Percentiles rank a stretch among this genome's conserved stretches.
phyloP scores from a whole-genome alignment of 768 basidiomycete genomes.

The Lenzites betulinus region DNA sequence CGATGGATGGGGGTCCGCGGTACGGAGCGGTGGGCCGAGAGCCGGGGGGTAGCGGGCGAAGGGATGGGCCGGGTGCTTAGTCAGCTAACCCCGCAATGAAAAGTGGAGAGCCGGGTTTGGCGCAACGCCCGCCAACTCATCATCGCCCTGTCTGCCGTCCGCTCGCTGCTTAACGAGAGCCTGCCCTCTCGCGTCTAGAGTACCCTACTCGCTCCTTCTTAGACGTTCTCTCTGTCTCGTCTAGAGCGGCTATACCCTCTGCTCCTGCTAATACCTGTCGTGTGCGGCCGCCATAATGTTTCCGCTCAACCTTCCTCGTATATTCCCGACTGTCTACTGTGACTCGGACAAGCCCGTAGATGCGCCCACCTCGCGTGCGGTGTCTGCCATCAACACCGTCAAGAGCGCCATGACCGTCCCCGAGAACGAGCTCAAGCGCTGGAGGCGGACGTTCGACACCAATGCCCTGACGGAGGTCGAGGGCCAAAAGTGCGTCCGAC shows the following conservation, averaged over 20 bases:
- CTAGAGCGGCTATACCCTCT: conserved; percentile 29
- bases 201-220: conserved; percentile 25
- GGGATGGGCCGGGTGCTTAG: conserved; percentile 21
- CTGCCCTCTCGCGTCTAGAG: conserved; percentile 24
- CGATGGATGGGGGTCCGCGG: background rate
- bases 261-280: conserved; percentile 16
- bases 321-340: conserved; percentile 55
- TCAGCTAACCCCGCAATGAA: conserved; percentile 31
- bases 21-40: background rate
- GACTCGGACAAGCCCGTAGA: conserved; percentile 46
- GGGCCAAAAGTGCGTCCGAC: conserved; percentile 73
- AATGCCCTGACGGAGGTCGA: conserved; percentile 73
- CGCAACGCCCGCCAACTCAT: conserved; percentile 25
- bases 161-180: background rate
- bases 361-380: conserved; percentile 49
- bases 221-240: conserved; percentile 20
- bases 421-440: conserved; percentile 84
- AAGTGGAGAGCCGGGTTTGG: conserved; percentile 11
- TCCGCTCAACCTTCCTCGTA: conserved; percentile 38
- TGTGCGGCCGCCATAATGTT: conserved; percentile 18
- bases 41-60: too few relatives aligned
- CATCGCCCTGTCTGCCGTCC: conserved; percentile 8
- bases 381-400: conserved; percentile 57
- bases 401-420: conserved; percentile 69
- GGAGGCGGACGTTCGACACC: conserved; percentile 85